Evolutionary conservation across 1,284 basidiomycete genomes (phyloP).

Genomic region (Chondrostereum purpureum): DNA sequence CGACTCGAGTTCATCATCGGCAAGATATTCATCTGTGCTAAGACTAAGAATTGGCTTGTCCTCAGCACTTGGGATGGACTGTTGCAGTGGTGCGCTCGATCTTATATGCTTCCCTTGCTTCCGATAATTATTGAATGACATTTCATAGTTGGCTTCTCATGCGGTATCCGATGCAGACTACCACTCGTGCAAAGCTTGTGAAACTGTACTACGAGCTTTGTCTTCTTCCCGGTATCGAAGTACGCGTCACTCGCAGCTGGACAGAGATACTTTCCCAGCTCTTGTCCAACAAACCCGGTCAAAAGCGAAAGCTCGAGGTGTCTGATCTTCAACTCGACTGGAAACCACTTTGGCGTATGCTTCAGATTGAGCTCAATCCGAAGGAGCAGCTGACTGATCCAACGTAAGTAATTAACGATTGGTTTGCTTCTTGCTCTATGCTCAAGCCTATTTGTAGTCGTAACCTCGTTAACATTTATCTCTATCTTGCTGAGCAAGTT

Average conservation of each 20-base stretch:
- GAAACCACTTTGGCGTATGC: constrained; percentile 64
- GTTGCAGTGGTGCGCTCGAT: constrained; percentile 58
- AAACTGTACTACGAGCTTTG: constrained; percentile 77
- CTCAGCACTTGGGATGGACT: constrained; percentile 66
- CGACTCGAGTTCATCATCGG: constrained; percentile 70
- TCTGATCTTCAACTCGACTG: constrained; percentile 69
- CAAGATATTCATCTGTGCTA: constrained; percentile 67
- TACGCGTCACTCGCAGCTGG: constrained; percentile 63
- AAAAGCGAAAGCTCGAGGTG: constrained; percentile 59
- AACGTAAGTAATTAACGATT: constrained; percentile 45
- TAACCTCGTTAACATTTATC: constrained; percentile 61
- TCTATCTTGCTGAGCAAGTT: constrained; percentile 67
- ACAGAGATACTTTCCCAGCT: constrained; percentile 69
- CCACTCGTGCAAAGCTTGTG: constrained; percentile 73
- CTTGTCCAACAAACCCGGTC: constrained; percentile 56
- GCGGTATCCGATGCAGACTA: constrained; percentile 73
- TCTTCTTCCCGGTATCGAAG: constrained; percentile 69
- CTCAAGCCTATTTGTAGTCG: too few relatives aligned
- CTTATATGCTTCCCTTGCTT: constrained; percentile 1
- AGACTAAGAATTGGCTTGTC: constrained; percentile 70
- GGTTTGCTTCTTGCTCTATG: constrained; percentile 11
- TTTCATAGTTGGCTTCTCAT: constrained; percentile 71
- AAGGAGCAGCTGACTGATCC: constrained; percentile 53
- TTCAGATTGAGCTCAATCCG: constrained; percentile 71
- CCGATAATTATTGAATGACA: not conserved